Evolutionary conservation across 768 basidiomycete species (phyloP), one percentile per base, ranked within the genome.

Genomic region (Mycena haematopus): DNA sequence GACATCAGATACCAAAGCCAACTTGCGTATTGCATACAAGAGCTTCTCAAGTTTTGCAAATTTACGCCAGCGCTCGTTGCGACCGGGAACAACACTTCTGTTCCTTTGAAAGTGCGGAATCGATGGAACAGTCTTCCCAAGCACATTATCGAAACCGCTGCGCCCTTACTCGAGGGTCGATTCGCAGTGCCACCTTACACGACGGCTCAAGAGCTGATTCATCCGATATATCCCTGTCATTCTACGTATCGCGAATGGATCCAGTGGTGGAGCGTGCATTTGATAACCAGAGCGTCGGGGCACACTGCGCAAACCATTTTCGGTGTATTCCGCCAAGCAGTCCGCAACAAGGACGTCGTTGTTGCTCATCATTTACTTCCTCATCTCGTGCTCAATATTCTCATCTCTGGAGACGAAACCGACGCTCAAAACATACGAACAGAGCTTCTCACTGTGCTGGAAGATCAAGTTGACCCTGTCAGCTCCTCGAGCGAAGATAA

Each of bases 231-330:
- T 75, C 82, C 85, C 0, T 76, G 77, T 6, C 83, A 88, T 59
- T 73, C 85, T 2, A 96, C 94, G 0, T 99, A 98, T 75, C 87
- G 96, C 44, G 96, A 99, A 74, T 99, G 97, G 97, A 84, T 99
- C 35, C 95, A 96, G 66, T 72, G 84, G 0, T 99, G 96, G 95
- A 88, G 94, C 1, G 80, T 84, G 11, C 83, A 93, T 73, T 83
- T 99, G 36, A 92, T 98, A 57, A 80, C 84, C 13, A 83, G 79
- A 58, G 86, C 84, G 8, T 82, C 86, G 1, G 86, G 86, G 21
- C 65, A 67, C 3, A 80, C 78, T 53, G 92, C 93, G 15, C 79
- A 81, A 65, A 76, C 71, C 21, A 87, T 99, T 35, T 99, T 99
- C 71, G 77, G 83, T 10, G 87, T 89, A 9, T 93, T 97, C 70